These are phyloP conservation scores for Acacia concinna DNA, from an alignment of 331 rosid species.

Conservation along the genomic window DNA sequence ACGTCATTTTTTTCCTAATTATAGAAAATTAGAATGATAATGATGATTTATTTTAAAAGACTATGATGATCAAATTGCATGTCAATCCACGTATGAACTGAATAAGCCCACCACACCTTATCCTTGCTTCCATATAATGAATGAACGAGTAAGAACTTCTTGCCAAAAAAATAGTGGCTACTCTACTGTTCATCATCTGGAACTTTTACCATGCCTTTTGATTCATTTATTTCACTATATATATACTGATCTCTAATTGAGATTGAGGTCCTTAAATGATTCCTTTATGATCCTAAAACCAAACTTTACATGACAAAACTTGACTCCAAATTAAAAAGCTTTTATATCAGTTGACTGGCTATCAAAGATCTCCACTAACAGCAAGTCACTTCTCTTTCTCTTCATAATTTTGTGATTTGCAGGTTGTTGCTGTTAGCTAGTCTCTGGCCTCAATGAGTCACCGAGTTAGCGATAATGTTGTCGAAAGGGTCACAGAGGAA, in stretches of 20 bases:
- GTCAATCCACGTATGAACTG: background rate
- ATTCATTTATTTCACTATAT: background rate
- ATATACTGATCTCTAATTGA: background rate
- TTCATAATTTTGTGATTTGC: conserved; percentile 13
- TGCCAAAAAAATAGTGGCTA: background rate
- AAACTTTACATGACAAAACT: background rate
- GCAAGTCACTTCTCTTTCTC: conserved; percentile 10
- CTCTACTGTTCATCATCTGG: conserved; percentile 21
- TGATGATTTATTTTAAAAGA: background rate
- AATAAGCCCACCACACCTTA: background rate
- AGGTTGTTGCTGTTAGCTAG: conserved; percentile 11
- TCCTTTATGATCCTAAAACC: conserved; percentile 8
- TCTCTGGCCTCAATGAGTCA: conserved; percentile 45
- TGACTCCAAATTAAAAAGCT: background rate
- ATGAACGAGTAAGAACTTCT: background rate
- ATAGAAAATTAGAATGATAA: background rate
- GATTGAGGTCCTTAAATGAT: background rate
- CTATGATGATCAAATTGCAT: background rate
- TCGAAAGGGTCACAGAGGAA: conserved; percentile 30
- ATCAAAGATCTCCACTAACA: background rate
- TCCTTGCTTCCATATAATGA: conserved; percentile 22
- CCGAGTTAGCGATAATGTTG: conserved; percentile 29
- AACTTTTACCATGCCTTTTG: conserved; percentile 1
- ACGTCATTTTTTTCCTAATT: background rate
- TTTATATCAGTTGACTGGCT: background rate